Conservation (phyloP, 2,329 filamentous ascomycete species). For the Arthroderma uncinatum region DNA sequence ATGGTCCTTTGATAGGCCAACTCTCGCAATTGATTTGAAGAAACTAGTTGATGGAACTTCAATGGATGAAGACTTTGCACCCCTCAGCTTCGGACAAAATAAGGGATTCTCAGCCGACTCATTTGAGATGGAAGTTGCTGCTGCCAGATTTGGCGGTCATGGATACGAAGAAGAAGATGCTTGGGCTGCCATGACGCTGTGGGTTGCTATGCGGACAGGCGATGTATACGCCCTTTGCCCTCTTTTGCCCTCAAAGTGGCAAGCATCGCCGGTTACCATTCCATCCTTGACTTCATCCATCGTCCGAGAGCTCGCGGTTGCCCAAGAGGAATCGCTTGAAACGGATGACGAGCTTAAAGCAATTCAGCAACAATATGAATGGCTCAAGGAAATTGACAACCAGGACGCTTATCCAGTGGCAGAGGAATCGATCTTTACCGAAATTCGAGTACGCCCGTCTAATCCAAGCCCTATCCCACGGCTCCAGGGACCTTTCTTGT, state of each 20-base stretch:
- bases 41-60: conserved; percentile 78
- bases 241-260: conserved; percentile 76
- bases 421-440: conserved; percentile 27
- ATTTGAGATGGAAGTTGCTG: conserved; percentile 87
- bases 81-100: conserved; percentile 60
- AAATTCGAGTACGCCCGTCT: conserved; percentile 46
- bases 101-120: conserved; percentile 79
- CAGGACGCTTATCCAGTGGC: conserved; percentile 38
- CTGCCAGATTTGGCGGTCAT: conserved; percentile 74
- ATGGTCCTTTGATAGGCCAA: conserved; percentile 75
- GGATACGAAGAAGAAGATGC: conserved; percentile 48
- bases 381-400: conserved; percentile 46
- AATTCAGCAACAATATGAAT: conserved; percentile 47
- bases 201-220: conserved; percentile 89
- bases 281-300: conserved; percentile 75
- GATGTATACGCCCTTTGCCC: conserved; percentile 91
- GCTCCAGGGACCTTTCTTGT: conserved; percentile 51
- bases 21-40: conserved; percentile 74
- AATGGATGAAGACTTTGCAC: conserved; percentile 70
- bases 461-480: conserved; percentile 46
- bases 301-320: conserved; percentile 53
- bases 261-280: conserved; percentile 62
- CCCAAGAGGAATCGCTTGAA: conserved; percentile 33
- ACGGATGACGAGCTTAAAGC: conserved; percentile 36
- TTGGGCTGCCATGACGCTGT: conserved; percentile 93